Conservation (phyloP, 1,139 yeast species). For the Pichia kudriavzevii region DNA sequence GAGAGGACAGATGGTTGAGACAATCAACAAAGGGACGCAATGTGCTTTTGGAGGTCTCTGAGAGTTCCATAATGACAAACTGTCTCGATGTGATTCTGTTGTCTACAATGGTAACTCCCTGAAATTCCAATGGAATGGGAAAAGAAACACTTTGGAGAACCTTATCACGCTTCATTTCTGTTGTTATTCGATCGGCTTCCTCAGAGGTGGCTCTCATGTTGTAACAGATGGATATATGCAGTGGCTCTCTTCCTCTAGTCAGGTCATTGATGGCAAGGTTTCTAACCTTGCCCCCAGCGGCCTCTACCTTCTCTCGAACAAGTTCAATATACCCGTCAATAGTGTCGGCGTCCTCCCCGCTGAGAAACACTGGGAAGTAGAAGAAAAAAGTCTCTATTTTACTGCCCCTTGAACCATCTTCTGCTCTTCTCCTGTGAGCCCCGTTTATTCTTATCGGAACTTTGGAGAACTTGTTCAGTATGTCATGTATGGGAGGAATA, state of each 20-base stretch:
- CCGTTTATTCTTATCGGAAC: constrained; percentile 2
- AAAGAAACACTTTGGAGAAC: too few relatives aligned
- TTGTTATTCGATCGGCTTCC: too few relatives aligned
- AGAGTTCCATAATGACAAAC: background rate
- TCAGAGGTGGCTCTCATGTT: too few relatives aligned
- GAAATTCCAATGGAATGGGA: background rate
- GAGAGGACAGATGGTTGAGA: background rate
- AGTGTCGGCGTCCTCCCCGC: too few relatives aligned
- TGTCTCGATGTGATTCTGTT: background rate
- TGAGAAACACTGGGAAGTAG: too few relatives aligned
- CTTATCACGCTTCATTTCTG: too few relatives aligned
- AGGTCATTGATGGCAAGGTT: constrained; percentile 10
- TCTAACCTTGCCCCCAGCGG: too few relatives aligned
- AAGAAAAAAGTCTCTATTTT: too few relatives aligned
- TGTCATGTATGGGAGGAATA: background rate
- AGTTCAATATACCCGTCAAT: too few relatives aligned
- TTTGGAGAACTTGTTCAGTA: constrained; percentile 12
- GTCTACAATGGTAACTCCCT: background rate
- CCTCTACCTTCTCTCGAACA: too few relatives aligned
- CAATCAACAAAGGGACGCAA: background rate
- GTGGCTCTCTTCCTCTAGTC: constrained; percentile 10
- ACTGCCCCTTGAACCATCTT: too few relatives aligned
- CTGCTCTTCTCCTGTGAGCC: background rate
- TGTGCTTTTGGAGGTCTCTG: background rate
- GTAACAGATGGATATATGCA: constrained; percentile 19